Conservation (phyloP, 495 filamentous ascomycete species). For the Aspergillus biplanus region DNA sequence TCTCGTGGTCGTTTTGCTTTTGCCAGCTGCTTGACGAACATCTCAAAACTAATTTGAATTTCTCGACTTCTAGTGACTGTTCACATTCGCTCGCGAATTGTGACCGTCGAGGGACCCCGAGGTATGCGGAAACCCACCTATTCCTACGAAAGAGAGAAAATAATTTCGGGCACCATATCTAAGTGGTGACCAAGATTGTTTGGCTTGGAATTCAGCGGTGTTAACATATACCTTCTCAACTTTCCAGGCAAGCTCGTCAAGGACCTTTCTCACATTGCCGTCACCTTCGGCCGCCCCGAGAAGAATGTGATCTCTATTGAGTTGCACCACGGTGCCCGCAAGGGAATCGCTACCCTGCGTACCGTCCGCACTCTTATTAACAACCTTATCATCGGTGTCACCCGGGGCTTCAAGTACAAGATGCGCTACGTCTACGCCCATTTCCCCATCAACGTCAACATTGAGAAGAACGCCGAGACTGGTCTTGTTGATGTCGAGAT, state of each 20-base stretch:
- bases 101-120: slow-evolving; percentile 95
- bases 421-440: slow-evolving; percentile 99
- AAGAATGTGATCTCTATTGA: slow-evolving; percentile 88
- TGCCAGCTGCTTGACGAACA: slow-evolving; percentile 6
- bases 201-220: slow-evolving; percentile 1
- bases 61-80: slow-evolving; percentile 75
- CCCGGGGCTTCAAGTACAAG: slow-evolving; percentile 99
- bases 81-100: slow-evolving; percentile 89
- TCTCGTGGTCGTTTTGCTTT: slow-evolving; percentile 10
- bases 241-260: slow-evolving; percentile 83
- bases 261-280: slow-evolving; percentile 92
- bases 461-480: slow-evolving; percentile 94
- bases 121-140: slow-evolving; percentile 50
- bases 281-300: slow-evolving; percentile 87
- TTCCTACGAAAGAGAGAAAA: slow-evolving; percentile 4
- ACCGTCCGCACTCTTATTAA: slow-evolving; percentile 97
- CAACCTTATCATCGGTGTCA: slow-evolving; percentile 97
- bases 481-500: slow-evolving; percentile 92
- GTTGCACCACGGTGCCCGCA: slow-evolving; percentile 95
- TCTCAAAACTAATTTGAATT: slow-evolving; percentile 34
- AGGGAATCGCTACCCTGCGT: slow-evolving; percentile 95
- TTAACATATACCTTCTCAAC: slow-evolving; percentile 23
- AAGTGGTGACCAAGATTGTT: neutral
- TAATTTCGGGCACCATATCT: slow-evolving; percentile 9
- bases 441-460: slow-evolving; percentile 99